These are phyloP conservation scores for Cordia subcordata DNA, from an alignment of 257 asterid genomes.

Conservation along the genomic window DNA sequence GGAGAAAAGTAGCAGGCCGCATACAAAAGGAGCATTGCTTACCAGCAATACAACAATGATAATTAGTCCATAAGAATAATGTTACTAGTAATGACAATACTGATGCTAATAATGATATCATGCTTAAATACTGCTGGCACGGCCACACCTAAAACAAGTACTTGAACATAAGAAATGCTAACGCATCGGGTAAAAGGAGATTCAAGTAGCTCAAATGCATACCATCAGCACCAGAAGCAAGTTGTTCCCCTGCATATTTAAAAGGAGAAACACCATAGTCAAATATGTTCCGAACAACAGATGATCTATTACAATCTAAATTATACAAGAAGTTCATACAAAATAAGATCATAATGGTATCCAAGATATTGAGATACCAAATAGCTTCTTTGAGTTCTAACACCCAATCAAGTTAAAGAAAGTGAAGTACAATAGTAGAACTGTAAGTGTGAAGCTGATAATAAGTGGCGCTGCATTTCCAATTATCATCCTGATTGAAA, in stretches of 20 bases:
- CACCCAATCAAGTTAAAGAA: neutral
- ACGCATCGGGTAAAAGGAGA: neutral
- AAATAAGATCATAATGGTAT: neutral
- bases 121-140: too few species aligned
- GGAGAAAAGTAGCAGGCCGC: neutral
- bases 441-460: too few species aligned
- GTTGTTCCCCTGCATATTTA: slow-evolving; percentile 69
- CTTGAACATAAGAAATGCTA: neutral
- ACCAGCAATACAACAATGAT: too few species aligned
- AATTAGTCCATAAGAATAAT: too few species aligned
- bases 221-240: slow-evolving; percentile 99
- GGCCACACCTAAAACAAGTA: neutral
- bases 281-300: neutral
- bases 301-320: too few species aligned
- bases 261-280: slow-evolving; percentile 10
- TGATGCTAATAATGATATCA: too few species aligned
- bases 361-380: neutral
- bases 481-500: too few species aligned
- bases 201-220: slow-evolving; percentile 11
- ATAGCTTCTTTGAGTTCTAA: neutral
- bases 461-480: too few species aligned
- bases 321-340: too few species aligned
- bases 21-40: neutral
- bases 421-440: neutral
- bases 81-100: too few species aligned